A percentile compares a stretch with the other conserved stretches of the same genome.
Evolutionary conservation across 2,329 filamentous ascomycete genomes (phyloP).

Genomic region (Paecilomyces sp.): DNA sequence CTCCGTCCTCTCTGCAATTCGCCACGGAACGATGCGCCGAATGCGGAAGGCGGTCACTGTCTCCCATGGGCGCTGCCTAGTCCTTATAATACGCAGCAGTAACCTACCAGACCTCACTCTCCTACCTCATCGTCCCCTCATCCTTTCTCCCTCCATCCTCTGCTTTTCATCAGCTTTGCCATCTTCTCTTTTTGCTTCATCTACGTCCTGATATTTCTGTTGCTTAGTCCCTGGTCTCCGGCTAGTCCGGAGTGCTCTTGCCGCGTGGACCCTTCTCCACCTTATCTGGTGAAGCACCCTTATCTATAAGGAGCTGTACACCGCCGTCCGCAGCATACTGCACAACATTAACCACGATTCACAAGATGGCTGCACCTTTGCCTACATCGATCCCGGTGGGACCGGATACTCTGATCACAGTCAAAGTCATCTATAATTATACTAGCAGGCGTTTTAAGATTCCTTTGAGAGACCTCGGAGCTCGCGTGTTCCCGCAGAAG

Average conservation of each 20-base stretch:
- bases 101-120: not conserved
- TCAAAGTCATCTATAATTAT: conserved; percentile 78
- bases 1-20: not conserved
- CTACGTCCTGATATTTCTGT: not conserved
- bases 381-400: conserved; percentile 41
- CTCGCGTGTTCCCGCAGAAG: conserved; percentile 69
- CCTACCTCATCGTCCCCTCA: not conserved
- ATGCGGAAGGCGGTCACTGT: not conserved
- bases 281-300: not conserved
- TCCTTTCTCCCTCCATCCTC: not conserved
- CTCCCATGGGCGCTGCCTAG: not conserved
- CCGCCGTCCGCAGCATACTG: not conserved
- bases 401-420: conserved; percentile 68
- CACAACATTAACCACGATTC: not conserved
- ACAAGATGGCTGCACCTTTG: conserved; percentile 34
- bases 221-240: not conserved
- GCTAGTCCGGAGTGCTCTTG: not conserved
- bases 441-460: conserved; percentile 79
- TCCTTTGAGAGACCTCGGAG: conserved; percentile 74
- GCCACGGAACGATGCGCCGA: not conserved
- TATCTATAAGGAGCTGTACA: not conserved
- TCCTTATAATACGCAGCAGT: not conserved
- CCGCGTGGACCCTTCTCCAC: not conserved
- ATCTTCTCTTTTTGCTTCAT: not conserved
- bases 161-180: not conserved